Evolutionary conservation across 2,329 filamentous ascomycete species (phyloP), one percentile per base, ranked within the genome.

Genomic region (Sporothrix schenckii): DNA sequence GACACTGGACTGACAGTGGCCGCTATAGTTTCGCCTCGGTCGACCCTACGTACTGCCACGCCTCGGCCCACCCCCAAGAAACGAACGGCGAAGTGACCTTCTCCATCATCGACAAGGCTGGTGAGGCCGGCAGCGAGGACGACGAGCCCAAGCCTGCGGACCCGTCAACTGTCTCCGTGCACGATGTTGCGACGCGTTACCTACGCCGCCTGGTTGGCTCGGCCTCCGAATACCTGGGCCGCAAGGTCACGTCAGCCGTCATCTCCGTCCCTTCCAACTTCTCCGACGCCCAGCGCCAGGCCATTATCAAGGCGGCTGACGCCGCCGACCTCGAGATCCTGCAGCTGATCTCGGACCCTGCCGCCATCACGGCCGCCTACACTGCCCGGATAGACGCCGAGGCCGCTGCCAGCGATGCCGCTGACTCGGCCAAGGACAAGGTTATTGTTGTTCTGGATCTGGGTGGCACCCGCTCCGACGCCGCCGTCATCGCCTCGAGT

Each of bases 181-280:
- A 89, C 72, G 94, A 98, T 80, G 86, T 94, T 75, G 87, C 93
- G 66, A 93, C 92, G 71, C 89, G 95, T 76, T 95, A 95, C 81
- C 83, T 99, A 74, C 89, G 89, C 77, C 91, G 93, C 73, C 86
- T 99, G 75, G 88, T 91, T 75, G 85, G 87, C 77, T 93, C 94
- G 71, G 95, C 95, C 70, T 90, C 92, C 44, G 94, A 97, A 80
- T 99, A 92, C 82, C 87, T 97, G 65, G 91, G 91, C 73, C 90
- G 91, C 41, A 78, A 89, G 77, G 93, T 99, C 78, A 97, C 93
- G 73, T 93, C 94, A n/a, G 93, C 94, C 69, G 95, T 98, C 77
- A 88, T 99, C 79, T 92, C 94, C 53, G 89, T 98, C 19, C 95
- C 95, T 66, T 97, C 94, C 77, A 93, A 98, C 86, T 97, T 96